These are phyloP conservation scores for Sparassis latifolia DNA, from an alignment of 1,284 basidiomycete genomes.

Conservation along the genomic window DNA sequence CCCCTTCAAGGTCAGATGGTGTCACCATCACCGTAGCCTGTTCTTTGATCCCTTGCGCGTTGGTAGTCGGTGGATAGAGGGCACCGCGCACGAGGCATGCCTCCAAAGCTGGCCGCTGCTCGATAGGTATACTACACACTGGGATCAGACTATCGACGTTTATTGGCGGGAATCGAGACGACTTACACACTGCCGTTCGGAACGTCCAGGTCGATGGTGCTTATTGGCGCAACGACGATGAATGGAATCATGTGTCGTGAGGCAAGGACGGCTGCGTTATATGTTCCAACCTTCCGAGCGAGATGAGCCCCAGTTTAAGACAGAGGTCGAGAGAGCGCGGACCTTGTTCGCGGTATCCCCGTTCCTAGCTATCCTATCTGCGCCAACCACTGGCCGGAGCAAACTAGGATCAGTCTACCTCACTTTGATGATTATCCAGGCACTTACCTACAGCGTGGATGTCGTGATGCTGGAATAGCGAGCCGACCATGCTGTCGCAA, in stretches of 20 bases:
- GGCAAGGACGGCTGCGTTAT: constrained; percentile 85
- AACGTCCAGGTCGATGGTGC: constrained; percentile 82
- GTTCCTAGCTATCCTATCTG: constrained; percentile 82
- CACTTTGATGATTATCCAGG: not conserved
- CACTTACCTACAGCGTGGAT: constrained; percentile 78
- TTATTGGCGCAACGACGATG: constrained; percentile 85
- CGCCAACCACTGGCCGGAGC: constrained; percentile 57
- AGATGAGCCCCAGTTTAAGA: not conserved
- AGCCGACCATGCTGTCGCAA: constrained; percentile 92
- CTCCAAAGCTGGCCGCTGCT: constrained; percentile 81
- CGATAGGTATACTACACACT: constrained; percentile 75
- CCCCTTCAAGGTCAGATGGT: constrained; percentile 54
- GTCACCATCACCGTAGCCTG: constrained; percentile 73
- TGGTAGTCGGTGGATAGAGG: constrained; percentile 43
- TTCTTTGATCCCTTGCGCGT: constrained; percentile 36
- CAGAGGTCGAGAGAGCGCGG: constrained; percentile 6
- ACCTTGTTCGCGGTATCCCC: constrained; percentile 95
- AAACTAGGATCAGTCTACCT: not conserved
- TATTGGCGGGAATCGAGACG: constrained; percentile 1
- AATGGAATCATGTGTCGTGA: constrained; percentile 83
- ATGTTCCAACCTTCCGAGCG: constrained; percentile 69
- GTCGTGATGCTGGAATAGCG: constrained; percentile 79
- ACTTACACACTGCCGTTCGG: constrained; percentile 64
- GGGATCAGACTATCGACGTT: not conserved
- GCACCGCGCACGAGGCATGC: constrained; percentile 83